Evolutionary conservation across 352 stramenopile species (phyloP).

Genomic region (Thraustotheca clavata): DNA sequence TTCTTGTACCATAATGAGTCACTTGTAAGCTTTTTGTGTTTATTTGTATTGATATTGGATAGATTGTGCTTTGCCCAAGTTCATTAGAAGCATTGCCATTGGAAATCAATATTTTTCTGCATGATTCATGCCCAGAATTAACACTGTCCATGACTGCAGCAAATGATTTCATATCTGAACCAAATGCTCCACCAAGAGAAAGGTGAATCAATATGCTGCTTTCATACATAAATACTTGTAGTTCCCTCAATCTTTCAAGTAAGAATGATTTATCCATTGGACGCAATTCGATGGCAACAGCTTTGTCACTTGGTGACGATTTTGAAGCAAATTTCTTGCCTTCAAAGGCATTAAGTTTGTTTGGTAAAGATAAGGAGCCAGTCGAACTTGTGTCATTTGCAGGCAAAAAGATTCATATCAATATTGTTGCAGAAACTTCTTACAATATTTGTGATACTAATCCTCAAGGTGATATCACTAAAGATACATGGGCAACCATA

Average conservation of each 20-base stretch:
- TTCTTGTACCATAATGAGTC: slow-evolving; percentile 18
- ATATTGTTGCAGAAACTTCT: slow-evolving; percentile 17
- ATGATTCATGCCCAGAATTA: slow-evolving; percentile 8
- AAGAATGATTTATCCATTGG: no score
- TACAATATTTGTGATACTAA: slow-evolving; percentile 21
- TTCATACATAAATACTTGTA: background rate
- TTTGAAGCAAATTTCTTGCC: background rate
- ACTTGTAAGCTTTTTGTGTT: background rate
- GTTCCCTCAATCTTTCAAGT: background rate
- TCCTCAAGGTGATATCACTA: background rate
- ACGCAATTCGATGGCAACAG: background rate
- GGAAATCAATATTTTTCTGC: slow-evolving; percentile 15
- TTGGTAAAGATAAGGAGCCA: slow-evolving; percentile 1
- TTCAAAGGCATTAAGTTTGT: slow-evolving; percentile 1
- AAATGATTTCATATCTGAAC: background rate
- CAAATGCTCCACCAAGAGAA: background rate
- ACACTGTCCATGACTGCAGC: background rate
- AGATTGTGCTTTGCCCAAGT: slow-evolving; percentile 17
- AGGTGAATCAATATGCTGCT: no score
- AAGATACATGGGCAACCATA: slow-evolving; percentile 13
- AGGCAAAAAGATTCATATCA: slow-evolving; percentile 16
- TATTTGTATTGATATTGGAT: background rate
- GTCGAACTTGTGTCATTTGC: slow-evolving; percentile 16
- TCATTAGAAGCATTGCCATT: slow-evolving; percentile 6
- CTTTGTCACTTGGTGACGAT: background rate